Conservation (phyloP, 225 moss, liverwort and hornwort species). For the Bryoerythrophyllum caledonicum region DNA sequence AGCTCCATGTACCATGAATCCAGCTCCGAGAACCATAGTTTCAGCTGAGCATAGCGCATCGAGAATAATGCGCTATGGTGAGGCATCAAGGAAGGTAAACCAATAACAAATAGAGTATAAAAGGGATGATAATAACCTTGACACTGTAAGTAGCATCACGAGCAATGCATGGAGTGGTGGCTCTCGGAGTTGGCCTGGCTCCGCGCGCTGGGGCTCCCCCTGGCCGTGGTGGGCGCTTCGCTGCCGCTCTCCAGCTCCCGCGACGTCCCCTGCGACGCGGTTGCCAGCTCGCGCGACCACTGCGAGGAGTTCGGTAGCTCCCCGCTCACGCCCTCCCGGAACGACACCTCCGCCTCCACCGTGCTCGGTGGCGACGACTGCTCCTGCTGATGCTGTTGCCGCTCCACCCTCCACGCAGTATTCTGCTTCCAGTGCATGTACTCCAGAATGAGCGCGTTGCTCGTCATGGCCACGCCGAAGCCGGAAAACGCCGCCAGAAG, state of each 20-base stretch:
- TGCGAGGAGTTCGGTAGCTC: constrained; percentile 31
- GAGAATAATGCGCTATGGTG: constrained; percentile 11
- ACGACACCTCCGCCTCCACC: constrained; percentile 30
- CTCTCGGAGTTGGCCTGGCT: constrained; percentile 31
- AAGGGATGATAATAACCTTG: neutral
- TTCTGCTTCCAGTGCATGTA: constrained; percentile 48
- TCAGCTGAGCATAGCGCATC: constrained; percentile 10
- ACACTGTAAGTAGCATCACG: neutral
- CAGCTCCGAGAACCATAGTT: no score
- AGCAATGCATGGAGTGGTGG: constrained; percentile 44
- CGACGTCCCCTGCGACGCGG: constrained; percentile 26
- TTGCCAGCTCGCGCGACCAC: constrained; percentile 37
- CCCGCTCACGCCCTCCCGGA: constrained; percentile 36
- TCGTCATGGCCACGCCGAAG: constrained; percentile 53
- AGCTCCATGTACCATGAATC: no score
- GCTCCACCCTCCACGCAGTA: constrained; percentile 24
- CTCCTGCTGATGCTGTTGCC: no score
- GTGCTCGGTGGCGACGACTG: constrained; percentile 7
- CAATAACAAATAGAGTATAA: neutral
- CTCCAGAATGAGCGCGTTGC: constrained; percentile 50
- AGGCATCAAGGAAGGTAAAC: neutral
- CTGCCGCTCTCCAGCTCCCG: constrained; percentile 33
- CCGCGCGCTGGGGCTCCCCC: constrained; percentile 40
- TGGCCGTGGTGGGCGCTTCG: constrained; percentile 26
- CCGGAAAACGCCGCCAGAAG: constrained; percentile 51